A percentile compares a stretch with the other conserved stretches of the same genome.
Conservation (phyloP, 2,329 filamentous ascomycete genomes). For the Aspergillus pseudoviridinutans region DNA sequence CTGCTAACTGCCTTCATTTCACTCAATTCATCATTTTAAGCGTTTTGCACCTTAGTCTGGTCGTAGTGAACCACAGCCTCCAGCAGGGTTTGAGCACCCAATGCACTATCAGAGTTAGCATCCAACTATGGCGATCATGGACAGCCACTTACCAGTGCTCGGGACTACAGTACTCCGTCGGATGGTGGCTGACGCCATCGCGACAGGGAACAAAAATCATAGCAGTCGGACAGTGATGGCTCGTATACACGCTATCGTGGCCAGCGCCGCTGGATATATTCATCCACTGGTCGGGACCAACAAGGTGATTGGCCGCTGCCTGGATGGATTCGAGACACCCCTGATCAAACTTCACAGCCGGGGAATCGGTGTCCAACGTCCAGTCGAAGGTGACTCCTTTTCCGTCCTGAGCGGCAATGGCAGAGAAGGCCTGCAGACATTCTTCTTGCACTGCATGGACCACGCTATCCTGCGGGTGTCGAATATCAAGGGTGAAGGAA, state of each 20-base stretch:
- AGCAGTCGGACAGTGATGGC: constrained; percentile 51
- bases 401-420: constrained; percentile 53
- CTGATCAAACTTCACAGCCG: constrained; percentile 58
- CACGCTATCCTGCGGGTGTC: constrained; percentile 52
- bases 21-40: neutral
- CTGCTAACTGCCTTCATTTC: neutral
- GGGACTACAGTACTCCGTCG: constrained; percentile 53
- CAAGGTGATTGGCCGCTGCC: constrained; percentile 51
- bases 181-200: constrained; percentile 57
- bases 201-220: constrained; percentile 63
- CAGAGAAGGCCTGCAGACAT: constrained; percentile 52
- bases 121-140: neutral
- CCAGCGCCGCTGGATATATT: constrained; percentile 56
- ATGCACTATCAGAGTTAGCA: constrained; percentile 14
- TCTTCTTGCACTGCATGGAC: constrained; percentile 53
- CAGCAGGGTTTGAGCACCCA: constrained; percentile 45
- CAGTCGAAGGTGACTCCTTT: constrained; percentile 51
- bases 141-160: constrained; percentile 34
- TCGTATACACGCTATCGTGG: constrained; percentile 58
- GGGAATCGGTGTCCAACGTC: constrained; percentile 53
- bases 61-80: constrained; percentile 43
- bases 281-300: constrained; percentile 46
- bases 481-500: constrained; percentile 63
- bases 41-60: neutral
- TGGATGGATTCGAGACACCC: constrained; percentile 60